A percentile compares a stretch with the other conserved stretches of the same genome.
phyloP scores from a whole-genome alignment of 306 rosid genomes.

The Ceratonia siliqua region DNA sequence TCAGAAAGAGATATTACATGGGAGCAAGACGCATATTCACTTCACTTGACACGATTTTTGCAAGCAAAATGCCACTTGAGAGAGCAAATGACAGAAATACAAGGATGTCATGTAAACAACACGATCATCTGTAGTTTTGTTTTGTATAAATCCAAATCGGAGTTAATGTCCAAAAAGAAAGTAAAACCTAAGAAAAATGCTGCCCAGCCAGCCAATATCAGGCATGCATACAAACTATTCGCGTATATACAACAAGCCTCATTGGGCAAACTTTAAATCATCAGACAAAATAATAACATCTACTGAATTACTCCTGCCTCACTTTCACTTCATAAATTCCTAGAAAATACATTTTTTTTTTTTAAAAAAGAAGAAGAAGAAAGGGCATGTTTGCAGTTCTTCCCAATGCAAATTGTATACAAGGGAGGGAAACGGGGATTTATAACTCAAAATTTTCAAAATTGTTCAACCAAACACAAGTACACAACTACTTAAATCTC shows the following conservation, averaged over 20 bases:
- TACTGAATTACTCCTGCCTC: background rate
- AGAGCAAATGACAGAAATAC: background rate
- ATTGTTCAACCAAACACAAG: background rate
- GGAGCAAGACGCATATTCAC: background rate
- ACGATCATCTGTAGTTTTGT: background rate
- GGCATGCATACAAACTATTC: background rate
- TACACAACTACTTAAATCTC: background rate
- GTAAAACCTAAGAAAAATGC: background rate
- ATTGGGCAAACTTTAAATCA: background rate
- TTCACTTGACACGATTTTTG: background rate
- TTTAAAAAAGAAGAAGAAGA: background rate
- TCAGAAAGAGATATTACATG: background rate
- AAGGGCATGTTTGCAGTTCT: background rate
- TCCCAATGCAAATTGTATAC: background rate
- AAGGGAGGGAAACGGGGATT: background rate
- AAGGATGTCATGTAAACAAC: background rate
- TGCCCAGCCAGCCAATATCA: background rate
- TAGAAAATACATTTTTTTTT: background rate
- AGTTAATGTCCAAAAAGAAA: background rate
- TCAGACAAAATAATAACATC: background rate
- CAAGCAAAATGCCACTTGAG: background rate
- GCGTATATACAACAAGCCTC: background rate
- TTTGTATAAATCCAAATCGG: background rate
- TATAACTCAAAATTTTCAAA: background rate
- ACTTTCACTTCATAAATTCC: background rate